These are phyloP conservation scores for Akanthomyces dipterigenus DNA, from an alignment of 2,329 filamentous ascomycete species.

Conservation along the genomic window DNA sequence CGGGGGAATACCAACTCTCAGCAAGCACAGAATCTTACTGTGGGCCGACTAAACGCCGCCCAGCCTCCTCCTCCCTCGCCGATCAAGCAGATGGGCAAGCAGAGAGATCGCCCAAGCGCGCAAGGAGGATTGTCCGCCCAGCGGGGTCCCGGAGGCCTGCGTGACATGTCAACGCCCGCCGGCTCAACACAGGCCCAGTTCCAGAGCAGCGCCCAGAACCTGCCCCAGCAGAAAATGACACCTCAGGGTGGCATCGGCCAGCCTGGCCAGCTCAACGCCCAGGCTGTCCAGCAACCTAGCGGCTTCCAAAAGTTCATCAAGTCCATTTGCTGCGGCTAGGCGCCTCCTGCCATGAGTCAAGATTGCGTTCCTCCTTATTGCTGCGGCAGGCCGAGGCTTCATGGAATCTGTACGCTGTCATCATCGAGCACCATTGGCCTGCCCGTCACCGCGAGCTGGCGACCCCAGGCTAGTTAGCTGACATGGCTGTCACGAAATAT, in stretches of 20 bases:
- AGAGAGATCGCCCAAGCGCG: constrained; percentile 68
- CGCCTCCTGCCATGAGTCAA: constrained; percentile 18
- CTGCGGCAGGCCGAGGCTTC: constrained; percentile 16
- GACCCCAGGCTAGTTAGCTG: not conserved
- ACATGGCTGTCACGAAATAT: not conserved
- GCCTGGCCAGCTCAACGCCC: constrained; percentile 47
- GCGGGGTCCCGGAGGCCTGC: constrained; percentile 65
- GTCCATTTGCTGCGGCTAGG: constrained; percentile 79
- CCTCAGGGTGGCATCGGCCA: constrained; percentile 51
- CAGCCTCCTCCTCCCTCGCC: constrained; percentile 83
- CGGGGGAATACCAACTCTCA: constrained; percentile 60
- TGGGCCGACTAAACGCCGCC: constrained; percentile 88
- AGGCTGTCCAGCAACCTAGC: constrained; percentile 64
- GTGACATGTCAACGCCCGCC: constrained; percentile 75
- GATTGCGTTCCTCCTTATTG: constrained; percentile 25
- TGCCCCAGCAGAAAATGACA: constrained; percentile 56
- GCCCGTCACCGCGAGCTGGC: not conserved
- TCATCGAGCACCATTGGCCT: constrained; percentile 11
- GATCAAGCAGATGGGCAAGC: constrained; percentile 74
- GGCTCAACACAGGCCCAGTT: constrained; percentile 94
- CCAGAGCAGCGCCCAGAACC: constrained; percentile 88
- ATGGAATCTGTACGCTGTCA: constrained; percentile 14
- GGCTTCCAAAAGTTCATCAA: constrained; percentile 92
- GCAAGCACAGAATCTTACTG: constrained; percentile 60
- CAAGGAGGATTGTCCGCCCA: constrained; percentile 67